Evolutionary conservation across 148 eudicot species (phyloP).

Genomic region (Cornus controversa): DNA sequence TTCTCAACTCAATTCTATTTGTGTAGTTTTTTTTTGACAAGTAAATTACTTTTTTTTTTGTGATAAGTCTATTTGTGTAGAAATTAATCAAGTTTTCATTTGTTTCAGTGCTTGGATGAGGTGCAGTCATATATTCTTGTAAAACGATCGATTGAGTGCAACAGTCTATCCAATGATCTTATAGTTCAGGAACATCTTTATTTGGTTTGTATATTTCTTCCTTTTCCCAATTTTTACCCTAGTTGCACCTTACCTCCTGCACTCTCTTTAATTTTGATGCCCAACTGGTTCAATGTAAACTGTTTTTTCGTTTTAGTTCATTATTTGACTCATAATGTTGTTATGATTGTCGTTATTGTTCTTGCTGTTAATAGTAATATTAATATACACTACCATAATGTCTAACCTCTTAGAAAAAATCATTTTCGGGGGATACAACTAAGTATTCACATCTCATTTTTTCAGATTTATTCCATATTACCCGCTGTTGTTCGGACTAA

Average conservation of each 20-base stretch:
- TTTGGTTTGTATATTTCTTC: slow-evolving; percentile 53
- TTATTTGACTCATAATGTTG: neutral
- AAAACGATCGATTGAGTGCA: slow-evolving; percentile 49
- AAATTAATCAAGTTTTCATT: slow-evolving; percentile 10
- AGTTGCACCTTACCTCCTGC: neutral
- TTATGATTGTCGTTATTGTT: slow-evolving; percentile 8
- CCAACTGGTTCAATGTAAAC: neutral
- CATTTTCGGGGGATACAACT: no score
- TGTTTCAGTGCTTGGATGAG: slow-evolving; percentile 81
- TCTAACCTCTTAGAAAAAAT: neutral
- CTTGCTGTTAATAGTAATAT: neutral
- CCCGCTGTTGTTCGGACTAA: neutral
- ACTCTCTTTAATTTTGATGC: neutral
- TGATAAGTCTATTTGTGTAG: slow-evolving; percentile 11
- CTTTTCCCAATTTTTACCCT: neutral
- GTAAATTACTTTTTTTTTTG: no score
- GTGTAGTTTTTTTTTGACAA: no score
- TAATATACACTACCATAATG: neutral
- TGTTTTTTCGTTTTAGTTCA: neutral
- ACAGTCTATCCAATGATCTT: slow-evolving; percentile 30
- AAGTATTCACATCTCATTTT: no score
- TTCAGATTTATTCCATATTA: neutral
- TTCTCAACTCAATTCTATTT: slow-evolving; percentile 1
- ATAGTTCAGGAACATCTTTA: slow-evolving; percentile 44
- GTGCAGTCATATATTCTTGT: slow-evolving; percentile 87